Percentiles rank a stretch among this genome's conserved stretches.
phyloP scores from a whole-genome alignment of 2,329 filamentous ascomycete genomes.

The Claviceps sp. region DNA sequence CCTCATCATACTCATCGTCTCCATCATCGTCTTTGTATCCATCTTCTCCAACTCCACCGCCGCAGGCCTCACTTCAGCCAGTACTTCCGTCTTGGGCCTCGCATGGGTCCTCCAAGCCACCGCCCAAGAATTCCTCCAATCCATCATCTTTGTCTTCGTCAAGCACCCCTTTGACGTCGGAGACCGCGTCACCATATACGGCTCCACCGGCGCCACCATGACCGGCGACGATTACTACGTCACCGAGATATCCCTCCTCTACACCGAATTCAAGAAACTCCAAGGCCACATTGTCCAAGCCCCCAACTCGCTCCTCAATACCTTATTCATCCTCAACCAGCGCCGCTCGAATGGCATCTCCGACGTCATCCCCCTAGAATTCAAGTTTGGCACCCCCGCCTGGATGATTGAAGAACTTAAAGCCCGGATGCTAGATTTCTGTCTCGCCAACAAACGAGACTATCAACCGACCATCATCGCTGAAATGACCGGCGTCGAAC shows the following conservation, averaged over 20 bases:
- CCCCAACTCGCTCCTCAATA: constrained; percentile 87
- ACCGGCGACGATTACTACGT: constrained; percentile 91
- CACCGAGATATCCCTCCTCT: constrained; percentile 82
- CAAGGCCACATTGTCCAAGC: constrained; percentile 92
- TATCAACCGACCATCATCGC: constrained; percentile 78
- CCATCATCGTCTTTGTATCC: constrained; percentile 75
- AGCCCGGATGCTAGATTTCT: constrained; percentile 68
- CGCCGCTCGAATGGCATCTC: constrained; percentile 78
- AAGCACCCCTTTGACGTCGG: constrained; percentile 97
- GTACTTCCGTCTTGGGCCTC: constrained; percentile 74
- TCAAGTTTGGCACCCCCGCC: constrained; percentile 78
- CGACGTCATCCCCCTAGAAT: constrained; percentile 69
- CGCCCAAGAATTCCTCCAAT: constrained; percentile 88
- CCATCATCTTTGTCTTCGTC: constrained; percentile 88
- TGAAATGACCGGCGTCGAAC: constrained; percentile 64
- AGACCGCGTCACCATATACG: constrained; percentile 83
- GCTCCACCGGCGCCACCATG: constrained; percentile 67
- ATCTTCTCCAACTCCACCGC: constrained; percentile 85
- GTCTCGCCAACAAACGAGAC: constrained; percentile 74
- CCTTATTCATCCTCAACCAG: constrained; percentile 88
- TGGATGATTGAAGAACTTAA: constrained; percentile 76
- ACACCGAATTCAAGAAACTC: constrained; percentile 98
- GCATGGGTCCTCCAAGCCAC: constrained; percentile 90
- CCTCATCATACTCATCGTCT: constrained; percentile 71
- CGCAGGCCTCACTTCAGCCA: constrained; percentile 77